Percentiles rank a stretch among this genome's conserved stretches.
Conservation (phyloP, 192 early-diverging fungal genomes). For the Glomus cerebriforme region DNA sequence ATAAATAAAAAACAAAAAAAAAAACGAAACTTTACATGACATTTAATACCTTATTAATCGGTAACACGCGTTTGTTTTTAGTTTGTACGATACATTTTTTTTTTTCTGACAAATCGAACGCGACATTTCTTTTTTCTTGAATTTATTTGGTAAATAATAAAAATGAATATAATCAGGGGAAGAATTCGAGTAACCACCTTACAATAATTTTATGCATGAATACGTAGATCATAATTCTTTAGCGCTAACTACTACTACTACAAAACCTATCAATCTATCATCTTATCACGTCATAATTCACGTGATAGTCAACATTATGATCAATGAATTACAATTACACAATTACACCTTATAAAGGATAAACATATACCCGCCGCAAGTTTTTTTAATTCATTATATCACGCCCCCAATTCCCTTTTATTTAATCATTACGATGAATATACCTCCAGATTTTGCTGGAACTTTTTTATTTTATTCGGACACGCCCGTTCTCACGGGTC, state of each 20-base stretch:
- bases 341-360: no score
- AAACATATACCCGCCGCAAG: no score
- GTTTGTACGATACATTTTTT: neutral
- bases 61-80: neutral
- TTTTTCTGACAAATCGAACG: neutral
- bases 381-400: no score
- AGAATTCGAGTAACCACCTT: neutral
- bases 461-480: neutral
- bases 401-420: no score
- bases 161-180: neutral
- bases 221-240: no score
- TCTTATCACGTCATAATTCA: no score
- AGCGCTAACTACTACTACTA: no score
- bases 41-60: neutral
- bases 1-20: neutral
- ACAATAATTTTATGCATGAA: neutral
- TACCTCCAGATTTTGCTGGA: no score
- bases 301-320: no score
- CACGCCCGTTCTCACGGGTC: neutral
- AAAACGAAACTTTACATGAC: neutral
- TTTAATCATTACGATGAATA: neutral
- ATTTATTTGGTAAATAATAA: neutral
- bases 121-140: neutral
- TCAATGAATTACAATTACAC: no score
- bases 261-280: no score